These are phyloP conservation scores for Corylus americana DNA, from an alignment of 306 rosid genomes.

Conservation along the genomic window DNA sequence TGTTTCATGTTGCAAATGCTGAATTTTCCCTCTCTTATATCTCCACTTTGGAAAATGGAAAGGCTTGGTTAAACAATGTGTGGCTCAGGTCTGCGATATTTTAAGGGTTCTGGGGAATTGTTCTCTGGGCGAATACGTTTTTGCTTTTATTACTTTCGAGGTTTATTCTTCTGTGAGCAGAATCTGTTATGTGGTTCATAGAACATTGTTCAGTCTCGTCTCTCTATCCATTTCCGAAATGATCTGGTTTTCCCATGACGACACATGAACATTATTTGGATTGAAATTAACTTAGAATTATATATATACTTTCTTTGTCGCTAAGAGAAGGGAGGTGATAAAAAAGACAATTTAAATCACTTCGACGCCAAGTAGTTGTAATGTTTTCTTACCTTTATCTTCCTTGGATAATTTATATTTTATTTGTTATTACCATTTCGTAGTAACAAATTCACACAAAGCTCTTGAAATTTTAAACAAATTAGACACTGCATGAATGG, in stretches of 20 bases:
- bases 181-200: neutral
- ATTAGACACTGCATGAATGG: neutral
- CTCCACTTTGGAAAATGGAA: neutral
- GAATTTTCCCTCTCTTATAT: neutral
- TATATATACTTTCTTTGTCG: neutral
- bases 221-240: neutral
- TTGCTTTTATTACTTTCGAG: neutral
- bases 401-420: neutral
- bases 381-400: neutral
- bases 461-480: neutral
- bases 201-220: neutral
- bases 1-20: constrained; percentile 14
- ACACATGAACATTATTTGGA: neutral
- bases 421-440: neutral
- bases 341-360: neutral
- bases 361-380: neutral
- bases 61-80: neutral
- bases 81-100: neutral
- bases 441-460: neutral
- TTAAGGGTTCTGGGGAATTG: neutral
- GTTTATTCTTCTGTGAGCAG: neutral
- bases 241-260: neutral
- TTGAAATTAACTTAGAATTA: neutral
- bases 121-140: neutral
- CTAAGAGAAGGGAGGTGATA: neutral